phyloP scores from a whole-genome alignment of 225 moss, liverwort and hornwort species.

The Sphagnum contortum region DNA sequence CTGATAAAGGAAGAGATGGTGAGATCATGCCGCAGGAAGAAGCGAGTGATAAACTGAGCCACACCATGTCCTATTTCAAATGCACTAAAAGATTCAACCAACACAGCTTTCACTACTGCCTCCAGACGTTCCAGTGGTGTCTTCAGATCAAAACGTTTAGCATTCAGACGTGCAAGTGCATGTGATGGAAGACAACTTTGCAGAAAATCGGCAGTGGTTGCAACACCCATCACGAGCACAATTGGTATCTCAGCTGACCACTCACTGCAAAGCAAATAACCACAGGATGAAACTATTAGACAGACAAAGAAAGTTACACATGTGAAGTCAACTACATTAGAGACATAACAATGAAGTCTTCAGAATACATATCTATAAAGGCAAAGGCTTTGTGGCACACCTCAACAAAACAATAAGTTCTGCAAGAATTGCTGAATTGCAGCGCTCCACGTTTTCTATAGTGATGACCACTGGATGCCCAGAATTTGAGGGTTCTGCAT shows the following conservation, averaged over 20 bases:
- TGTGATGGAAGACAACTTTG: constrained; percentile 64
- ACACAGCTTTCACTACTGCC: constrained; percentile 55
- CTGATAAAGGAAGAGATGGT: constrained; percentile 74
- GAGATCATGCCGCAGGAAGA: constrained; percentile 69
- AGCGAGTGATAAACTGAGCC: constrained; percentile 50
- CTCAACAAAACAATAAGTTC: constrained; percentile 72
- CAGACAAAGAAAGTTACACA: not conserved
- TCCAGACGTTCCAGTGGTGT: constrained; percentile 63
- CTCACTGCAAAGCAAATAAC: constrained; percentile 53
- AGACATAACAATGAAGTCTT: not conserved
- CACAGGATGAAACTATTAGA: not conserved
- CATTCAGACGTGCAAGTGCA: constrained; percentile 56
- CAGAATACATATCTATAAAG: not conserved
- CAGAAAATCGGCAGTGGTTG: constrained; percentile 63
- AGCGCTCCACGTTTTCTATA: constrained; percentile 80
- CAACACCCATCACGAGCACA: constrained; percentile 75
- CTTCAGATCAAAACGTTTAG: constrained; percentile 68
- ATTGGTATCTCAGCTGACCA: constrained; percentile 79
- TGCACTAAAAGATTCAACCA: constrained; percentile 76
- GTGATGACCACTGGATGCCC: constrained; percentile 60
- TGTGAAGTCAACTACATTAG: too few species aligned
- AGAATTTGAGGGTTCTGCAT: constrained; percentile 48
- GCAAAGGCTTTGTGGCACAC: constrained; percentile 13
- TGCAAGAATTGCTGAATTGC: constrained; percentile 58
- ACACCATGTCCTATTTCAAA: constrained; percentile 67